Percentiles rank a stretch among this genome's conserved stretches.
Conservation (phyloP, 2,329 filamentous ascomycete genomes). For the Venturia nashicola region DNA sequence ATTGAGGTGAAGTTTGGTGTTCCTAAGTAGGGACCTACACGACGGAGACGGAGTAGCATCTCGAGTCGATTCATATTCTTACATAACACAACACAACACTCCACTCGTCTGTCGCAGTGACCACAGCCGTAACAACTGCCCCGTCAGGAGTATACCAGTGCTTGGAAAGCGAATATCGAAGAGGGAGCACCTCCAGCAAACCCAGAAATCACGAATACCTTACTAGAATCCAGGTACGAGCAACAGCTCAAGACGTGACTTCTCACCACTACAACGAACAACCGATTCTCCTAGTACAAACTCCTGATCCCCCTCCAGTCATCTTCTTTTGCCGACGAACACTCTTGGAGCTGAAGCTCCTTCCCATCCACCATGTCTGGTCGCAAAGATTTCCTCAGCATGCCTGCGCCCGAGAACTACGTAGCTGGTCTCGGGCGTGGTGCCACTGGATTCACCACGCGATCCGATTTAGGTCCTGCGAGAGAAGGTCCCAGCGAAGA, state of each 20-base stretch:
- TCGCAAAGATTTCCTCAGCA: conserved; percentile 76
- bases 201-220: neutral
- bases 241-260: neutral
- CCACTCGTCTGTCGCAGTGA: neutral
- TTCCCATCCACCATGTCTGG: conserved; percentile 38
- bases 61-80: neutral
- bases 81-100: neutral
- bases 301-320: neutral
- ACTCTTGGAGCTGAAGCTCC: neutral
- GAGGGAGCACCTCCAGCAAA: neutral
- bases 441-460: conserved; percentile 94
- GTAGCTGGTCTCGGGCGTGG: conserved; percentile 95
- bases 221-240: neutral
- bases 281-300: neutral
- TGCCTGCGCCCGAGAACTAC: conserved; percentile 52
- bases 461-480: conserved; percentile 90
- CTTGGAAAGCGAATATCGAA: neutral
- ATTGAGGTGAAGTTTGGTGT: neutral
- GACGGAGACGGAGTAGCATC: neutral
- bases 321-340: neutral
- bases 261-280: neutral
- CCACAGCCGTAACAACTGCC: neutral
- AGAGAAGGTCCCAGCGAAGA: conserved; percentile 93
- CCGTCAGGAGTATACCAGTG: neutral
- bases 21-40: too few relatives aligned